These are phyloP conservation scores for Acrocalymma vagum DNA, from an alignment of 2,329 filamentous ascomycete species.

Conservation along the genomic window DNA sequence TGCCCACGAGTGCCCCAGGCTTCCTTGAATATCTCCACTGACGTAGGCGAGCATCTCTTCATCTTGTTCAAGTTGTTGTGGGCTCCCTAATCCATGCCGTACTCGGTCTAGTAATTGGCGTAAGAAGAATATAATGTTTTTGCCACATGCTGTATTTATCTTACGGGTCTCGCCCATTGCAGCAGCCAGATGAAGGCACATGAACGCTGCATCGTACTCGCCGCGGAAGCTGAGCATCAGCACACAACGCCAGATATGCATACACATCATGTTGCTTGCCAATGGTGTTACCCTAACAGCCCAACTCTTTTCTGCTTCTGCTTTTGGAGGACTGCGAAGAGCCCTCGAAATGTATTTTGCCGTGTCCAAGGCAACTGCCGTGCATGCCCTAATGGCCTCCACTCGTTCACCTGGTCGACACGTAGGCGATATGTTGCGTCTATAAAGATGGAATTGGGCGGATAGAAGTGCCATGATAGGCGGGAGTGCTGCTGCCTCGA, in stretches of 20 bases:
- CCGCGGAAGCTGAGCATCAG: constrained; percentile 80
- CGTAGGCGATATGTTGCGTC: constrained; percentile 83
- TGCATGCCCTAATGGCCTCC: constrained; percentile 80
- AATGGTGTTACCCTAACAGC: constrained; percentile 69
- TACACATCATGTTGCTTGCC: constrained; percentile 78
- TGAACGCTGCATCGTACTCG: constrained; percentile 75
- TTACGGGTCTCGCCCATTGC: constrained; percentile 76
- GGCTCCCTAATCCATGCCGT: constrained; percentile 50
- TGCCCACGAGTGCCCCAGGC: constrained; percentile 80
- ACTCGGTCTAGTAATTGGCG: constrained; percentile 68
- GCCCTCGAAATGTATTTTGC: constrained; percentile 76
- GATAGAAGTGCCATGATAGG: constrained; percentile 83
- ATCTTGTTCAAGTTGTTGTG: constrained; percentile 66
- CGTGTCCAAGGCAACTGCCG: constrained; percentile 78
- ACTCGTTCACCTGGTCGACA: constrained; percentile 72
- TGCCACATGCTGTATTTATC: constrained; percentile 80
- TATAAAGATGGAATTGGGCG: constrained; percentile 83
- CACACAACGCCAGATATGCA: constrained; percentile 87
- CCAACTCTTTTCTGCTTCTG: constrained; percentile 48
- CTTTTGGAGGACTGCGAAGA: constrained; percentile 55
- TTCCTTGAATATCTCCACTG: constrained; percentile 85
- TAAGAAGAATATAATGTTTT: constrained; percentile 83
- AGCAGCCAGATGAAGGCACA: constrained; percentile 75
- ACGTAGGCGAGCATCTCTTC: constrained; percentile 90
- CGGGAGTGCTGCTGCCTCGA: constrained; percentile 78